Base-by-base conservation (phyloP, 805 yeast species). In the Barnettozyma botsteinii region DNA sequence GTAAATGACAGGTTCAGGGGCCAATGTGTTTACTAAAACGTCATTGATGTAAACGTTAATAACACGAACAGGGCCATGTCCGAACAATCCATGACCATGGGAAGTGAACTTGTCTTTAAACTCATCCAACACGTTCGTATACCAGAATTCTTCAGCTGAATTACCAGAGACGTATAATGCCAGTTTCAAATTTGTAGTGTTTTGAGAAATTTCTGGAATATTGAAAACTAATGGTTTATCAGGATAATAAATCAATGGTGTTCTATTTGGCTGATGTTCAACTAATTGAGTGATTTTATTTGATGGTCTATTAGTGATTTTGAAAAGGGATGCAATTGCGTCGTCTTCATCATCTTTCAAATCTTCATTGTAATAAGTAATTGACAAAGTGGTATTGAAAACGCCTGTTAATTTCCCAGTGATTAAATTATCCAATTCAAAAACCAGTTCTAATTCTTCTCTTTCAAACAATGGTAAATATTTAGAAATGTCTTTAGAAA, bases 111-210 rank as follows among this genome's bases (percentile, higher is more conserved):
- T 51, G 30, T 65, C 55, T n/a, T 57, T 60, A 47, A 60, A 69
- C 33, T 64, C 55, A 49, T 78, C 84, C 31, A 81, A 43, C 10
- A 69, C 60, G 29, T 84, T 81, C 3, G 78, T 60, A 59, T 80
- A 87, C 94, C 94, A 86, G 52, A 84, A 83, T 57, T 87, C 95
- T 60, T 86, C 96, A 26, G 72, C 77, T 3, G 80, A 81, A 51
- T 81, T 85, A 3, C 93, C 95, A 15, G 85, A 75, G 11, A 82
- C 76, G 48, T 76, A 78, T 5, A 86, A 56, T 10, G 81, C 70
- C 24, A 85, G 56, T 42, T 62, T 64, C 24, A 57, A 41, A 33
- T 47, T 68, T 3, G 86, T 77, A 5, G 86, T 78, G 52, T 81
- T 79, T 19, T 59, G 53, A 3, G 72, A 50, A 23, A 83, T 58